Evolutionary conservation across 495 filamentous ascomycete genomes (phyloP).

Genomic region (Talaromyces stipitatus): DNA sequence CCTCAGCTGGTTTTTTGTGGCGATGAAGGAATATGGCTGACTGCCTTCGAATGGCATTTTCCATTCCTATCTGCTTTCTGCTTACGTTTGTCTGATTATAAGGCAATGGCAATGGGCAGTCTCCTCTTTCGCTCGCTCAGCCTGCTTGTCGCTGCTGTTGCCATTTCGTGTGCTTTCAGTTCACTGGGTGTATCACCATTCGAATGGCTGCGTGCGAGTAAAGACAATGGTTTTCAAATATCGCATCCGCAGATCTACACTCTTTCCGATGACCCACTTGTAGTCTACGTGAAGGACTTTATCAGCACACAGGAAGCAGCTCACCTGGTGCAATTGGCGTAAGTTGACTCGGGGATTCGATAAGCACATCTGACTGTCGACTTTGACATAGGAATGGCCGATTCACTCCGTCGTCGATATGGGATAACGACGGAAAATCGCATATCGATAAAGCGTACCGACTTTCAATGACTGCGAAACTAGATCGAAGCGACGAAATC

Average conservation of each 20-base stretch:
- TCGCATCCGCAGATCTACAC: neutral
- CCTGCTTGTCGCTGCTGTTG: neutral
- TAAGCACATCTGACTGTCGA: neutral
- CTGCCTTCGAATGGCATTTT: too few relatives aligned
- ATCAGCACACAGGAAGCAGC: neutral
- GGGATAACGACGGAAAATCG: conserved; percentile 1
- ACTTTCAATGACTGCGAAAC: neutral
- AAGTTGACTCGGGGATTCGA: neutral
- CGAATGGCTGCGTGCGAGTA: neutral
- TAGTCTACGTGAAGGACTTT: conserved; percentile 1
- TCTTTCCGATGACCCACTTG: neutral
- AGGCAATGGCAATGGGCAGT: neutral
- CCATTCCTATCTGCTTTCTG: too few relatives aligned
- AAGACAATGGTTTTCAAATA: neutral
- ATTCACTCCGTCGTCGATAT: conserved; percentile 1
- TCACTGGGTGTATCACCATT: neutral
- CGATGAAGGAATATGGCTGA: neutral
- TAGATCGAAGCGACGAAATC: neutral
- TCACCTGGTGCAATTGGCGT: conserved; percentile 3
- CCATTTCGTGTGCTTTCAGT: neutral
- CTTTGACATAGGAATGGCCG: neutral
- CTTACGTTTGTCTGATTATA: too few relatives aligned
- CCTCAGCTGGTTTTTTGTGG: neutral
- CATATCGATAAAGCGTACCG: conserved; percentile 2
- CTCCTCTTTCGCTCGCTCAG: neutral